Evolutionary conservation across 1,284 basidiomycete species (phyloP), one percentile per base, ranked within the genome.

Genomic region (Tilletia caries): DNA sequence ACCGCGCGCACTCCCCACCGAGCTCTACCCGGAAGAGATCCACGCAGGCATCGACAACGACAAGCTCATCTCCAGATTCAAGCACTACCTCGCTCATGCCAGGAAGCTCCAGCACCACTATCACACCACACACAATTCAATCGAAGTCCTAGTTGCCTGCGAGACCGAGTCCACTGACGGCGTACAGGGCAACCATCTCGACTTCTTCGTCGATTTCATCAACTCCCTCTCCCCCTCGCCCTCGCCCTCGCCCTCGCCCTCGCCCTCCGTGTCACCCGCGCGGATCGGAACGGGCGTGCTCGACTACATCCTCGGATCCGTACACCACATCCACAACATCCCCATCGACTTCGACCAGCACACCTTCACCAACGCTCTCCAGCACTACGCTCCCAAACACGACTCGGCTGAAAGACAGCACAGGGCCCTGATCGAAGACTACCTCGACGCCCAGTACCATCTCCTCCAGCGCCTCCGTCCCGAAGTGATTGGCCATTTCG

Each of bases 401-500:
- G 8, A 54, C 13, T 12, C 23, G 32, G 52, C 15, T 8, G 33
- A 54, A 27, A 29, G 27, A 13, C 62, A 15, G 20, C 73, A 77
- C 23, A 50, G 68, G 0, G 32, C 33, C 3, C 73, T 82, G 4
- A 33, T 78, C 23, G 32, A 65, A 20, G 64, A 37, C 23, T 82
- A 82, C 66, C 71, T 82, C 25, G 80, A 82, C 32, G 72, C 75
- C 23, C 81, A 82, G 54, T 68, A 73, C 34, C 76, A 76, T 58
- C 71, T 81, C 1, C 23, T 82, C 13, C 43, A 75, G 5, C 86
- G 87, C 6, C 89, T 93, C 81, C 88, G 87, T 68, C 96, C 95
- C 13, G 93, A 95, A 83, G 87, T 98, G 46, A 87, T 99, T 67
- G 96, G 93, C 0, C 95, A 98, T 84, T 87, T 98, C 74, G 95